Conservation (phyloP, 352 stramenopile species). For the Globisporangium solare region DNA sequence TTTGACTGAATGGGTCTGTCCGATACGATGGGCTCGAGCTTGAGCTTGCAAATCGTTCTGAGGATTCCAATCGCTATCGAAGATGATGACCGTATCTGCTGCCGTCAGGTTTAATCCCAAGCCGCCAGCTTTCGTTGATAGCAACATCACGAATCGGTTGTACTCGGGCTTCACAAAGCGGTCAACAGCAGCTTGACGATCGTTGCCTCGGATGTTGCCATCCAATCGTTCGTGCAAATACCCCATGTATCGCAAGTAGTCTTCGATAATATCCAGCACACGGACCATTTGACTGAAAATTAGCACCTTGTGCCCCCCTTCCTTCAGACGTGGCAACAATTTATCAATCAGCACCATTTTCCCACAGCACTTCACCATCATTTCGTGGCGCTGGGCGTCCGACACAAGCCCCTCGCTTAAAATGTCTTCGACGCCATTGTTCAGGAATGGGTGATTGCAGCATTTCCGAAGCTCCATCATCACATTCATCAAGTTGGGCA, state of each 20-base stretch:
- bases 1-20: conserved; percentile 88
- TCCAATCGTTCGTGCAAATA: conserved; percentile 98
- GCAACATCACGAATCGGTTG: conserved; percentile 96
- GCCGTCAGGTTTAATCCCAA: conserved; percentile 90
- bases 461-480: conserved; percentile 92
- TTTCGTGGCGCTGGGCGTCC: conserved; percentile 81
- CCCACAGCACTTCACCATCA: conserved; percentile 97
- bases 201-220: conserved; percentile 92
- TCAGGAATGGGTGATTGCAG: conserved; percentile 91
- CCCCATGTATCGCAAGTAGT: conserved; percentile 93
- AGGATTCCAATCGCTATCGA: conserved; percentile 98
- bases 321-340: conserved; percentile 95
- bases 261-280: conserved; percentile 99
- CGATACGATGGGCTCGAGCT: conserved; percentile 88
- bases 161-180: conserved; percentile 89
- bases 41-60: conserved; percentile 96
- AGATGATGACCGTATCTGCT: conserved; percentile 97
- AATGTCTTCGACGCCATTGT: conserved; percentile 90
- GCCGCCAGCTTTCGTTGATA: conserved; percentile 97
- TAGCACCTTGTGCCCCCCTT: conserved; percentile 96
- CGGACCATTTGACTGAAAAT: conserved; percentile 99
- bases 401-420: conserved; percentile 75
- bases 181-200: conserved; percentile 82
- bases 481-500: conserved; percentile 90
- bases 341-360: conserved; percentile 99